Evolutionary conservation across 257 asterid species (phyloP).

Genomic region (Nicotiana sylvestris): DNA sequence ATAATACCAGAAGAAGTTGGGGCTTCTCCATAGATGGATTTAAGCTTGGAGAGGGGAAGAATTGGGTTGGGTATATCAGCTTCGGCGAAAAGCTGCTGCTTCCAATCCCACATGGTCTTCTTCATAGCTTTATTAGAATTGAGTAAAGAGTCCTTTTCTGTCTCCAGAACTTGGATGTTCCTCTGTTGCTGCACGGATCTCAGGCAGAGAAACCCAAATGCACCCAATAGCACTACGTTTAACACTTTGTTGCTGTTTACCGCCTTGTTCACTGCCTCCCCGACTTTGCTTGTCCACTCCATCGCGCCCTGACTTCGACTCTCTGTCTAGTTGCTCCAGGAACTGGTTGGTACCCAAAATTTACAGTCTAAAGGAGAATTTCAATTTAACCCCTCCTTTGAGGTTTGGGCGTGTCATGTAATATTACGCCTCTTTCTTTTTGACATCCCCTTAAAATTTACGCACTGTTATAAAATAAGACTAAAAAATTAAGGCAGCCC

Average conservation of each 20-base stretch:
- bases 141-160: slow-evolving; percentile 50
- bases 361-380: too few species aligned
- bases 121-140: slow-evolving; percentile 54
- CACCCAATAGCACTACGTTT: slow-evolving; percentile 38
- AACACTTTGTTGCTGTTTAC: slow-evolving; percentile 54
- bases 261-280: slow-evolving; percentile 39
- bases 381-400: too few species aligned
- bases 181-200: slow-evolving; percentile 54
- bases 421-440: too few species aligned
- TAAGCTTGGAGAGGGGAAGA: slow-evolving; percentile 68
- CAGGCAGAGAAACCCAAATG: slow-evolving; percentile 42
- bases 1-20: slow-evolving; percentile 8
- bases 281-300: slow-evolving; percentile 37
- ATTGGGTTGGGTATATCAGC: slow-evolving; percentile 35
- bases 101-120: slow-evolving; percentile 73
- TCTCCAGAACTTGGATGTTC: slow-evolving; percentile 47
- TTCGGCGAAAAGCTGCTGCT: slow-evolving; percentile 63
- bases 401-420: too few species aligned
- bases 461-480: too few species aligned
- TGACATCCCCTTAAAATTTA: too few species aligned
- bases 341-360: too few species aligned
- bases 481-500: too few species aligned
- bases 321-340: background rate
- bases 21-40: slow-evolving; percentile 71
- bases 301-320: slow-evolving; percentile 8